A percentile compares a stretch with the other conserved stretches of the same genome.
These are phyloP conservation scores for Knoxdaviesia proteae DNA, from an alignment of 2,329 filamentous ascomycete genomes.

Conservation along the genomic window DNA sequence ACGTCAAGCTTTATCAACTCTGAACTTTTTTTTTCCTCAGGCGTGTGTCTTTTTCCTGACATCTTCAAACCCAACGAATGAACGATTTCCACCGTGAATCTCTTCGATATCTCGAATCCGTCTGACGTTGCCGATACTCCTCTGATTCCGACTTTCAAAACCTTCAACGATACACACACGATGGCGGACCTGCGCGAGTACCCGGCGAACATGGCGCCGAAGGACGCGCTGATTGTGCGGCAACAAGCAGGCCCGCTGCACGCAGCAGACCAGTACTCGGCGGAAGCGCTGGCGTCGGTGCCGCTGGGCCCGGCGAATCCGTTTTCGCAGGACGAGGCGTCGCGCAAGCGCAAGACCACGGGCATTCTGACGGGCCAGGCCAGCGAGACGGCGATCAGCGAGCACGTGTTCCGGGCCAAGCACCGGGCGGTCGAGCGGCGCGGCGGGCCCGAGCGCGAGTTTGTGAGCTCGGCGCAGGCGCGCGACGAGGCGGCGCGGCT, in stretches of 20 bases:
- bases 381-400: conserved; percentile 73
- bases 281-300: conserved; percentile 47
- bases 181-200: conserved; percentile 45
- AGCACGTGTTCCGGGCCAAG: conserved; percentile 72
- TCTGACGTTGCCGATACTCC: too few relatives aligned
- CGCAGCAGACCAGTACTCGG: conserved; percentile 44
- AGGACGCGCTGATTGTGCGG: conserved; percentile 38
- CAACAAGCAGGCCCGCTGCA: conserved; percentile 34
- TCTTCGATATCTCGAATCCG: too few relatives aligned
- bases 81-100: too few relatives aligned
- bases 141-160: too few relatives aligned
- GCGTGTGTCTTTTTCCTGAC: too few relatives aligned
- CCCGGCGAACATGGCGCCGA: conserved; percentile 43
- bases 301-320: conserved; percentile 52
- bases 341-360: conserved; percentile 50
- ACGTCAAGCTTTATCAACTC: too few relatives aligned
- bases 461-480: conserved; percentile 28
- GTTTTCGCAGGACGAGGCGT: conserved; percentile 38
- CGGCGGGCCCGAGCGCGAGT: conserved; percentile 34
- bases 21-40: too few relatives aligned
- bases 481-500: conserved; percentile 53
- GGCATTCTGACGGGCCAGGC: conserved; percentile 60
- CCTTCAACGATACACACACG: conserved; percentile 4
- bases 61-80: too few relatives aligned
- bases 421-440: conserved; percentile 63